These are phyloP conservation scores for Psidium friedrichsthalianum DNA, from an alignment of 345 rosid genomes.

Conservation along the genomic window DNA sequence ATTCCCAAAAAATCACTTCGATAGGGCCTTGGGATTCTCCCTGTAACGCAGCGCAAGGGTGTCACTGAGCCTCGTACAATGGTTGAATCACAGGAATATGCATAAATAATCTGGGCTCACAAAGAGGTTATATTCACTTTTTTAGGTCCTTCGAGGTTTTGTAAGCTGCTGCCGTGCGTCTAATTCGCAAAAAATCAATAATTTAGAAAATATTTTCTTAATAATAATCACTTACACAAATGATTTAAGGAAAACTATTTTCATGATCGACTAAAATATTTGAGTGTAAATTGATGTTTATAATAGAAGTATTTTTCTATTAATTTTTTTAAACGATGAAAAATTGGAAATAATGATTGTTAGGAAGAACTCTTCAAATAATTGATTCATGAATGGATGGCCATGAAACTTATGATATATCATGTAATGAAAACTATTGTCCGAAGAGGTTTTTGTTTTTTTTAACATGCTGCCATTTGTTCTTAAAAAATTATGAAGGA, in stretches of 20 bases:
- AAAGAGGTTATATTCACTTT: not conserved
- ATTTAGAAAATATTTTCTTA: not conserved
- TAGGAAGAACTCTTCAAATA: not conserved
- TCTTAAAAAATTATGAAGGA: not conserved
- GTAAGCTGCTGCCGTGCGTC: not conserved
- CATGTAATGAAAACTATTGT: not conserved
- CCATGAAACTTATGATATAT: not conserved
- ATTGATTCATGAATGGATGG: not conserved
- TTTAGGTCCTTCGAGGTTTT: not conserved
- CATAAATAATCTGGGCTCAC: not conserved
- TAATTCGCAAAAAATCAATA: not conserved
- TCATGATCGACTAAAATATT: not conserved
- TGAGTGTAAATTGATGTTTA: not conserved
- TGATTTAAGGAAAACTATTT: not conserved
- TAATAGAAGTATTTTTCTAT: not conserved
- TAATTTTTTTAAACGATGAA: not conserved
- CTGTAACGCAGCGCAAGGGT: constrained; percentile 6
- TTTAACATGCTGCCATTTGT: not conserved
- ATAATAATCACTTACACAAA: not conserved
- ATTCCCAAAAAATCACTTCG: constrained; percentile 27
- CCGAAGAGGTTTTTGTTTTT: not conserved
- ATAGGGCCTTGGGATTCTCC: constrained; percentile 32
- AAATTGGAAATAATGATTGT: not conserved
- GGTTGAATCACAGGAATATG: not conserved
- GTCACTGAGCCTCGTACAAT: not conserved